Evolutionary conservation across 2,329 filamentous ascomycete species (phyloP).

Genomic region (Ophiostoma piceae): DNA sequence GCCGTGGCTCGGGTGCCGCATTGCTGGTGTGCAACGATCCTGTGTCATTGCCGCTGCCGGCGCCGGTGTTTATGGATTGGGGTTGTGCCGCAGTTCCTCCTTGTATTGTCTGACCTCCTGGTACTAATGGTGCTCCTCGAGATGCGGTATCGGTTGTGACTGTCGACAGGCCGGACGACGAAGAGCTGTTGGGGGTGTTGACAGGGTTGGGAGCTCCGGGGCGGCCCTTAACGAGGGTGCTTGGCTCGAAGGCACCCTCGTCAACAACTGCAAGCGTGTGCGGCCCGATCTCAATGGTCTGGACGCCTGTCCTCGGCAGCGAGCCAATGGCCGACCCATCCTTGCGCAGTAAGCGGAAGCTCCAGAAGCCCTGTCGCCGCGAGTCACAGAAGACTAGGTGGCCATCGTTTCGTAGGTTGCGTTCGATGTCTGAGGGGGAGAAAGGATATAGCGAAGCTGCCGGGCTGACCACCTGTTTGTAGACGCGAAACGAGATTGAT

Average conservation of each 20-base stretch:
- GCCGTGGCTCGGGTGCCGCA: conserved; percentile 31
- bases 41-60: neutral
- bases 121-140: neutral
- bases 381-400: conserved; percentile 51
- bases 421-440: conserved; percentile 49
- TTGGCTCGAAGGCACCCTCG: conserved; percentile 48
- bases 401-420: conserved; percentile 47
- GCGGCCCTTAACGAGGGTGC: conserved; percentile 44
- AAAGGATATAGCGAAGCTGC: conserved; percentile 41
- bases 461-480: conserved; percentile 45
- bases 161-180: neutral
- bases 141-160: neutral
- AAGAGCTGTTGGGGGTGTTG: conserved; percentile 33
- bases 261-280: conserved; percentile 43
- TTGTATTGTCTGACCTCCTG: neutral
- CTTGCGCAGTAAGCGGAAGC: conserved; percentile 46
- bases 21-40: neutral
- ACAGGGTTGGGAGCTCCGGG: conserved; percentile 37
- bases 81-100: neutral
- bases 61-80: neutral
- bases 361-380: conserved; percentile 48
- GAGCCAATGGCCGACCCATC: conserved; percentile 34
- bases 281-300: conserved; percentile 42
- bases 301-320: conserved; percentile 31
- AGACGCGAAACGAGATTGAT: conserved; percentile 51